A percentile compares a stretch with the other conserved stretches of the same genome.
phyloP scores from a whole-genome alignment of 2,329 filamentous ascomycete species.

The Graphiopsis chlorocephala region DNA sequence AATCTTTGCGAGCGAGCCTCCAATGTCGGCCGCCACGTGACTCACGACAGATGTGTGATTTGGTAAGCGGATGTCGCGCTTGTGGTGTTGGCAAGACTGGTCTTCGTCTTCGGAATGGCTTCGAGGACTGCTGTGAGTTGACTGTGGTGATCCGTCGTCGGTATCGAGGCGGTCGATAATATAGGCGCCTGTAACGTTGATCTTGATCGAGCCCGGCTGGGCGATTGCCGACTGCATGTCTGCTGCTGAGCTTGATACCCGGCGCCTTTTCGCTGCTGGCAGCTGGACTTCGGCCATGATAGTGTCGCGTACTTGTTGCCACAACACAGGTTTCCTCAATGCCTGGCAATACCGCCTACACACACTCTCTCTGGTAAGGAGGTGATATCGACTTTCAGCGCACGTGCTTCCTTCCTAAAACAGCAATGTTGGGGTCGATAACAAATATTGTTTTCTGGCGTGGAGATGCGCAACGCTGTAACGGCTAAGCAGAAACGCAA shows the following conservation, averaged over 20 bases:
- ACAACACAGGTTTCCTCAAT: background rate
- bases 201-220: conserved; percentile 71
- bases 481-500: background rate
- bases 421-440: conserved; percentile 12
- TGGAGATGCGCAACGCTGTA: background rate
- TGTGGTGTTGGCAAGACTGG: conserved; percentile 66
- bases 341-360: background rate
- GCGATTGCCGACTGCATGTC: conserved; percentile 54
- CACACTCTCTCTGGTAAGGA: conserved; percentile 8
- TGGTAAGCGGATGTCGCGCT: conserved; percentile 90
- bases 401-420: conserved; percentile 17
- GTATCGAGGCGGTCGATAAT: conserved; percentile 78
- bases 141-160: conserved; percentile 28
- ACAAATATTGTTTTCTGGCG: background rate
- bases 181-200: conserved; percentile 95
- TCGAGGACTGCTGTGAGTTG: conserved; percentile 37
- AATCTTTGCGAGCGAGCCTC: conserved; percentile 90
- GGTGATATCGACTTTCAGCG: conserved; percentile 11
- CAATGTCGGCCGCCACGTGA: conserved; percentile 97
- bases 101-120: conserved; percentile 40
- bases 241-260: conserved; percentile 36
- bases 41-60: conserved; percentile 94
- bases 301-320: conserved; percentile 50
- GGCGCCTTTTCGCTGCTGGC: conserved; percentile 44
- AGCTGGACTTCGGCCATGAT: conserved; percentile 77